Evolutionary conservation across 2,329 filamentous ascomycete genomes (phyloP).

Genomic region (Aspergillus sojae): DNA sequence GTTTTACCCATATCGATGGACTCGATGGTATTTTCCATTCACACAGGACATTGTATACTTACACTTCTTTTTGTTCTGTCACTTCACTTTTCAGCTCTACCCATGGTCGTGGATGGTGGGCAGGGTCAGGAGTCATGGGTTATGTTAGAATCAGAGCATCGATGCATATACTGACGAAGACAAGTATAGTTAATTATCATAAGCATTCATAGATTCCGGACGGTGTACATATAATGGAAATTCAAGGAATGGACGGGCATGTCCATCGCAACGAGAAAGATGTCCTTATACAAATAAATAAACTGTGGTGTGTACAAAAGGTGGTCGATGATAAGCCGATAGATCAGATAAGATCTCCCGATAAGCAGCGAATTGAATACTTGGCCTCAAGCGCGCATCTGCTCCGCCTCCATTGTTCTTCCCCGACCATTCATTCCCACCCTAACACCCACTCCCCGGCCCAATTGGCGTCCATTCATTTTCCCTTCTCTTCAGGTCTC

Average conservation of each 20-base stretch:
- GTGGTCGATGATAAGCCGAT: neutral
- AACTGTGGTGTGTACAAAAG: neutral
- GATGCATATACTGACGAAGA: conserved; percentile 16
- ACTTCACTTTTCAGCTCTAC: neutral
- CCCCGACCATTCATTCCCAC: conserved; percentile 7
- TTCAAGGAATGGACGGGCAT: neutral
- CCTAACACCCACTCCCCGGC: neutral
- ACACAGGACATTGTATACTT: conserved; percentile 21
- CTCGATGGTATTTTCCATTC: conserved; percentile 7
- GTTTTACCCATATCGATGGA: conserved; percentile 4
- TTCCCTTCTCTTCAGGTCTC: conserved; percentile 7
- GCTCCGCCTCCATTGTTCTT: conserved; percentile 1
- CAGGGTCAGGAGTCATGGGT: conserved; percentile 10
- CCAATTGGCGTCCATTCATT: conserved; percentile 6
- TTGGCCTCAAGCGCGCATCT: conserved; percentile 22
- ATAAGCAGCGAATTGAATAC: conserved; percentile 17
- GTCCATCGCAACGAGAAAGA: neutral
- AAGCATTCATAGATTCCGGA: neutral
- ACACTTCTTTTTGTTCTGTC: conserved; percentile 11
- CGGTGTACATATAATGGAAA: conserved; percentile 5
- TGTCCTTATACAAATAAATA: neutral
- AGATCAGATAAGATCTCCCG: conserved; percentile 10
- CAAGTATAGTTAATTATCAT: conserved; percentile 4
- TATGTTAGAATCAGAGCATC: conserved; percentile 22
- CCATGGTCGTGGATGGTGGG: conserved; percentile 2